A percentile compares a stretch with the other conserved stretches of the same genome.
These are phyloP conservation scores for Yarrowia sp. DNA, from an alignment of 805 yeast species.

Conservation along the genomic window DNA sequence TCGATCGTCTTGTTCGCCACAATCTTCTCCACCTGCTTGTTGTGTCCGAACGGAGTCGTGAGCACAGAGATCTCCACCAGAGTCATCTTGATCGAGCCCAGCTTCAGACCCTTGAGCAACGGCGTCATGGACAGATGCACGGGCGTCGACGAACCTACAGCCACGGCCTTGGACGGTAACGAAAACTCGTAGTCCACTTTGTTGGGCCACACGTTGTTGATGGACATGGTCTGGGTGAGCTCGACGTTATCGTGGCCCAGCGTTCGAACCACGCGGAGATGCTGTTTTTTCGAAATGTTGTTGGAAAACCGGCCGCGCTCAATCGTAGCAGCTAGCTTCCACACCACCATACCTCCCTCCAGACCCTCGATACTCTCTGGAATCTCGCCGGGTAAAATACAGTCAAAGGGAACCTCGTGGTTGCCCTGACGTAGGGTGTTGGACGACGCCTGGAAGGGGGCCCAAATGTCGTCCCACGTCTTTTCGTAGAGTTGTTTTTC, in stretches of 20 bases:
- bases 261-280: conserved; percentile 82
- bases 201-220: conserved; percentile 93
- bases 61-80: conserved; percentile 71
- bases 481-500: conserved; percentile 22
- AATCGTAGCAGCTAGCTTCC: conserved; percentile 76
- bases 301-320: conserved; percentile 82
- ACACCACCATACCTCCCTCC: conserved; percentile 60
- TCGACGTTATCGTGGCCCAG: conserved; percentile 87
- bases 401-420: conserved; percentile 88
- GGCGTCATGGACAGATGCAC: conserved; percentile 79
- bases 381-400: conserved; percentile 81
- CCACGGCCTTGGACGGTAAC: conserved; percentile 85
- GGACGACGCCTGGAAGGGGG: conserved; percentile 19
- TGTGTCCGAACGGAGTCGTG: conserved; percentile 60
- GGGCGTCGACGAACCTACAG: conserved; percentile 82
- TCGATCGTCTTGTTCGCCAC: conserved; percentile 56
- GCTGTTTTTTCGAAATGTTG: conserved; percentile 70
- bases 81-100: conserved; percentile 75
- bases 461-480: conserved; percentile 42
- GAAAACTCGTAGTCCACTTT: conserved; percentile 90
- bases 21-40: conserved; percentile 63
- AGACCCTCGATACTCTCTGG: conserved; percentile 91
- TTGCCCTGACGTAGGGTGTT: conserved; percentile 59
- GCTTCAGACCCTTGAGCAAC: conserved; percentile 73
- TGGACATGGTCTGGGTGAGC: conserved; percentile 87